phyloP scores from a whole-genome alignment of 2,329 filamentous ascomycete species.

The Pseudogymnoascus sp. region DNA sequence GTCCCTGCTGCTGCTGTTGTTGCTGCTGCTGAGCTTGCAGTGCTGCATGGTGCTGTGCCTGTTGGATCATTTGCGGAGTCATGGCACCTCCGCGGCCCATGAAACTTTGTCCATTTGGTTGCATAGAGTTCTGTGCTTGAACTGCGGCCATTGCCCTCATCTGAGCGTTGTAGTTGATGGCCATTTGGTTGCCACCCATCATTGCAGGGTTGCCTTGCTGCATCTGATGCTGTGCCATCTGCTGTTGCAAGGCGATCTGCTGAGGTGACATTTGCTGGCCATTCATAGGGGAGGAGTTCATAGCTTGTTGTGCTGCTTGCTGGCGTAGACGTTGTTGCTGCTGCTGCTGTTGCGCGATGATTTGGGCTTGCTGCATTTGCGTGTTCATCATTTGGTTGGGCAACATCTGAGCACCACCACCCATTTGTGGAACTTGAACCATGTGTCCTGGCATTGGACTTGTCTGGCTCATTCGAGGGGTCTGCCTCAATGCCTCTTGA shows the following conservation, averaged over 20 bases:
- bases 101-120: constrained; percentile 23
- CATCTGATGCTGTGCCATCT: constrained; percentile 27
- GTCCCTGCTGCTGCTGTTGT: constrained; percentile 32
- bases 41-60: constrained; percentile 23
- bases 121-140: constrained; percentile 15
- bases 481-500: constrained; percentile 39
- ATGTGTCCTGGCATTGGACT: constrained; percentile 54
- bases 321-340: constrained; percentile 28
- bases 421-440: constrained; percentile 48
- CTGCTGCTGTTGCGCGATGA: constrained; percentile 18
- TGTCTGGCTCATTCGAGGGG: constrained; percentile 54
- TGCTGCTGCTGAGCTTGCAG: constrained; percentile 31
- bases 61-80: constrained; percentile 30
- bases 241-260: constrained; percentile 35
- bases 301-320: constrained; percentile 36
- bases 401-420: constrained; percentile 42
- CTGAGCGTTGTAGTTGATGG: constrained; percentile 18
- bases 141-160: constrained; percentile 18
- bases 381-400: constrained; percentile 30
- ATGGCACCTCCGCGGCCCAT: constrained; percentile 31
- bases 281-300: constrained; percentile 10
- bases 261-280: constrained; percentile 22
- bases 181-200: constrained; percentile 12
- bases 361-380: constrained; percentile 27
- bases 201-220: constrained; percentile 19